Base-by-base conservation (phyloP, 257 asterid species). In the Primulina huaijiensis region DNA sequence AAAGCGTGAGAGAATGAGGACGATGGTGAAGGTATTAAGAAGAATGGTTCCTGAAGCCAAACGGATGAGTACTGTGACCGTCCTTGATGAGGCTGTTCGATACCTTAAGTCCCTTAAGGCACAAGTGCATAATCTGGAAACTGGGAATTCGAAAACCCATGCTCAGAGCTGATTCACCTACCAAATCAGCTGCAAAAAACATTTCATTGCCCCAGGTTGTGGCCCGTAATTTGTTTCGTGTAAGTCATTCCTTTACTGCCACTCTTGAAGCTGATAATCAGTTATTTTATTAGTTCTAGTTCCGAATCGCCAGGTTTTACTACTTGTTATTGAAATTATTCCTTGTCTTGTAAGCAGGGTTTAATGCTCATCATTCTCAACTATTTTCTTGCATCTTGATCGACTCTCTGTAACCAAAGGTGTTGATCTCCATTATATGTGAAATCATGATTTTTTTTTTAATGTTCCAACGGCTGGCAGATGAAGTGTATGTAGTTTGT, bases 51-150 rank as follows among this genome's bases (percentile, higher is more conserved):
- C 96, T 21, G 95, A 88, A 43, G 83, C 95, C 23, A 80, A 81
- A 27, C 82, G 78, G 72, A 85, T 90, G 96, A 85, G 84, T 70
- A 73, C 82, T 29, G 90, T 89, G 5, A 76, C 81, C 16, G 92
- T 89, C 73, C 92, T 90, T 33, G 96, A 90, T 53, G 97, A 89
- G 77, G 90, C 95, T 64, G 95, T 90, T 53, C 81, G 85, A 60
- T 87, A 89, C 77, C 92, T 90, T 16, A 87, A 90, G 82, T 87
- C 92, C 31, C 92, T 89, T 27, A 80, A 86, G 82, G 85, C 84
- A 16, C 90, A 89, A 80, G 88, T 83, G 70, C 81, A 89, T 85
- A 85, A 89, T 80, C 76, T 84, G 62, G 94, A 90, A 83, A 76
- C 75, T 5, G 80, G 76, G 20, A 79, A 80, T 50, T 65, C 61